Percentiles rank a stretch among this genome's conserved stretches.
phyloP scores from a whole-genome alignment of 371 early-diverging fungal species.

The Lichtheimia hyalospora region DNA sequence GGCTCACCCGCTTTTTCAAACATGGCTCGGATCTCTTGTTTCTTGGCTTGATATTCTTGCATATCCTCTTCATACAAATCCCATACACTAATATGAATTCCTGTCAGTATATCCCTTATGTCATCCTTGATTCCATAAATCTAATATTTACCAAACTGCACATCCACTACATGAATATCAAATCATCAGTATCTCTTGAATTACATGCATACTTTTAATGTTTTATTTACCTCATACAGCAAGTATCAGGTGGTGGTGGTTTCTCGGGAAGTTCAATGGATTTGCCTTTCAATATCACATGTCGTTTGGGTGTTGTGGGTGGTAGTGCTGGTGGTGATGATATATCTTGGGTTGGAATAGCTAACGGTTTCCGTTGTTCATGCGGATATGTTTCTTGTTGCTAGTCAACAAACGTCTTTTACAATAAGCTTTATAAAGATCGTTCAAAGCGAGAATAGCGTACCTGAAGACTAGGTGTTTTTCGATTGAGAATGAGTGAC shows the following conservation, averaged over 20 bases:
- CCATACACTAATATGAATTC: slow-evolving; percentile 32
- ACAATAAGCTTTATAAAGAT: not conserved
- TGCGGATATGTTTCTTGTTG: not conserved
- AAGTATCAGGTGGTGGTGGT: slow-evolving; percentile 37
- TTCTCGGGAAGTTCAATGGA: slow-evolving; percentile 27
- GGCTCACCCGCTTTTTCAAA: slow-evolving; percentile 26
- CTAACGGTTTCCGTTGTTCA: not conserved
- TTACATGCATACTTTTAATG: not conserved
- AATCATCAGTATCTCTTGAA: not conserved
- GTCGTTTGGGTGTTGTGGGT: not conserved
- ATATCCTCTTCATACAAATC: slow-evolving; percentile 49
- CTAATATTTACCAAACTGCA: slow-evolving; percentile 40
- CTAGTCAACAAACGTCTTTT: not conserved
- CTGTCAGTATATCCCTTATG: not conserved
- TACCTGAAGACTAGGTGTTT: not conserved
- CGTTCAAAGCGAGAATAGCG: not conserved
- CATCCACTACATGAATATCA: slow-evolving; percentile 29
- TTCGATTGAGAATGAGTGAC: slow-evolving; percentile 25
- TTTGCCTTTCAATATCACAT: slow-evolving; percentile 26
- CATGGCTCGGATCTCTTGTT: slow-evolving; percentile 19
- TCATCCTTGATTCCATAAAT: not conserved
- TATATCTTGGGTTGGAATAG: slow-evolving; percentile 3
- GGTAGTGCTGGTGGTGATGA: not conserved
- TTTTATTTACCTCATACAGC: slow-evolving; percentile 45
- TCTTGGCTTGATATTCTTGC: slow-evolving; percentile 32